phyloP scores from a whole-genome alignment of 176 grass and related monocot genomes.

The Rhynchospora pubera region DNA sequence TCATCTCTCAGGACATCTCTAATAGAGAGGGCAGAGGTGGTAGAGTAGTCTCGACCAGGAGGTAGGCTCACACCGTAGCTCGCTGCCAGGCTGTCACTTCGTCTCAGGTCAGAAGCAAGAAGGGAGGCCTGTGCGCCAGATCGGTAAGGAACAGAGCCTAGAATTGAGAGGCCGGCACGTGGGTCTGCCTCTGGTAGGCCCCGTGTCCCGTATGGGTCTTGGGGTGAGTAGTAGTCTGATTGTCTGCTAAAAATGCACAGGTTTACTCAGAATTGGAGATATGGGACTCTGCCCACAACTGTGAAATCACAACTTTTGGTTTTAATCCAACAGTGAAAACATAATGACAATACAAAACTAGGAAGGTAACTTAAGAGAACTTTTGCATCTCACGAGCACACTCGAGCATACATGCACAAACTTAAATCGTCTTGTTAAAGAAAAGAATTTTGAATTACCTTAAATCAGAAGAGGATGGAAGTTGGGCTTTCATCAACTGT shows the following conservation, averaged over 20 bases:
- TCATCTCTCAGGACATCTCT: slow-evolving; percentile 76
- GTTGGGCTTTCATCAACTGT: slow-evolving; percentile 70
- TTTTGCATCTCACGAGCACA: not conserved
- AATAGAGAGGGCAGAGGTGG: slow-evolving; percentile 17
- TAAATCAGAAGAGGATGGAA: slow-evolving; percentile 65
- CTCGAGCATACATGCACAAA: not conserved
- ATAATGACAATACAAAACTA: not conserved
- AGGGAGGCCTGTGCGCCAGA: slow-evolving; percentile 63
- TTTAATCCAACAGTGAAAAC: not conserved
- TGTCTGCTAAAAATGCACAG: slow-evolving; percentile 99
- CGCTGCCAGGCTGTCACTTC: slow-evolving; percentile 55
- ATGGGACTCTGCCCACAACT: not conserved
- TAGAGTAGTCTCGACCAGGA: slow-evolving; percentile 74
- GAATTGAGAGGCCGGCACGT: slow-evolving; percentile 50
- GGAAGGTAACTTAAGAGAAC: not conserved
- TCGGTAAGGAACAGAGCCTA: slow-evolving; percentile 61
- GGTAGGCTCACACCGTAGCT: slow-evolving; percentile 58
- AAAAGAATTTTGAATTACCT: slow-evolving; percentile 43
- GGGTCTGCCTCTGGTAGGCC: slow-evolving; percentile 67
- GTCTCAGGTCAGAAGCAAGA: slow-evolving; percentile 68
- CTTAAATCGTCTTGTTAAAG: not conserved
- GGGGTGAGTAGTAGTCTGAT: slow-evolving; percentile 71
- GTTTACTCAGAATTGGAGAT: slow-evolving; percentile 23
- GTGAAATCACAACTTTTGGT: not conserved
- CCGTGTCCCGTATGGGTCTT: slow-evolving; percentile 38